Evolutionary conservation across 2,329 filamentous ascomycete species (phyloP).

Genomic region (Hirsutella thompsonii): DNA sequence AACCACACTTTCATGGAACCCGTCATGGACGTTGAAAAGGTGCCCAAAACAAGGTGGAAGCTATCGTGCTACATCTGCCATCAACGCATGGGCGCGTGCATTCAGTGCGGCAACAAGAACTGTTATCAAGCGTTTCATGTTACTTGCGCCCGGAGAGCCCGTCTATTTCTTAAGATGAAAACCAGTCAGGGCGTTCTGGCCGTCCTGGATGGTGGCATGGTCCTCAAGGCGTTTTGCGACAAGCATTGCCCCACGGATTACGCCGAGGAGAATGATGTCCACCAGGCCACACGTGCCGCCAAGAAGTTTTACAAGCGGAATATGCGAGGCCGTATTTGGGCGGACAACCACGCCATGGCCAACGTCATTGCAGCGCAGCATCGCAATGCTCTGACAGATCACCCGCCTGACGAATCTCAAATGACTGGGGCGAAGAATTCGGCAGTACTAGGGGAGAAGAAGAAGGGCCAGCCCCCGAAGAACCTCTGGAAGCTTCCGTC

Average conservation of each 20-base stretch:
- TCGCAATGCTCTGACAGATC: conserved; percentile 48
- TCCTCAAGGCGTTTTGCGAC: conserved; percentile 91
- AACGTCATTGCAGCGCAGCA: conserved; percentile 67
- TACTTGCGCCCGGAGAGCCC: conserved; percentile 80
- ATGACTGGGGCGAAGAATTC: conserved; percentile 74
- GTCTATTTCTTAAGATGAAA: conserved; percentile 93
- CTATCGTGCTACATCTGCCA: conserved; percentile 92
- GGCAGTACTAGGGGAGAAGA: conserved; percentile 61
- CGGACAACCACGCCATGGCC: conserved; percentile 75
- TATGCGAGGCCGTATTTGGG: conserved; percentile 86
- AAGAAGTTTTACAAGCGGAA: conserved; percentile 81
- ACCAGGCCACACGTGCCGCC: conserved; percentile 66
- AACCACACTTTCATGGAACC: conserved; percentile 98
- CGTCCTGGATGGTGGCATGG: conserved; percentile 64
- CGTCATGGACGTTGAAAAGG: conserved; percentile 94
- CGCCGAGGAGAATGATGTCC: conserved; percentile 72
- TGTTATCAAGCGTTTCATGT: conserved; percentile 97
- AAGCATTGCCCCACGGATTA: conserved; percentile 88
- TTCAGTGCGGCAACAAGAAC: conserved; percentile 94
- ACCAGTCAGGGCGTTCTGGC: conserved; percentile 69
- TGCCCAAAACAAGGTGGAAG: conserved; percentile 89
- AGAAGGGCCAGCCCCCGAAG: conserved; percentile 43
- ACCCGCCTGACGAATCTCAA: conserved; percentile 68
- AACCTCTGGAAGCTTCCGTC: conserved; percentile 80
- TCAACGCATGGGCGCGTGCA: conserved; percentile 95